Percentiles rank a stretch among this genome's conserved stretches.
phyloP scores from a whole-genome alignment of 495 filamentous ascomycete species.

The Podospora conica region DNA sequence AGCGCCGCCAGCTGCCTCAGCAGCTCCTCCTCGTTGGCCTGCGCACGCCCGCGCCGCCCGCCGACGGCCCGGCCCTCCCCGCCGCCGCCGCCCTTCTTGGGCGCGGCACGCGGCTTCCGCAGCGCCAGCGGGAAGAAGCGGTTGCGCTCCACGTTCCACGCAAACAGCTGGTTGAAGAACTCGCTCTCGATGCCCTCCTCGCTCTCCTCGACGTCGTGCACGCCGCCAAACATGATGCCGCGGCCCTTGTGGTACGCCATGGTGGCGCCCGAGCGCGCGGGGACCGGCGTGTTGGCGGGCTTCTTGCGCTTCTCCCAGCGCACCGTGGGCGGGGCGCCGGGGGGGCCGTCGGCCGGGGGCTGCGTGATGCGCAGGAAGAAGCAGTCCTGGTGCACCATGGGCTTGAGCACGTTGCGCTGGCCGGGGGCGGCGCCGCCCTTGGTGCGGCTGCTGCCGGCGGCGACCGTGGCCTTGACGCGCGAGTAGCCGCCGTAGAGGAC shows the following conservation, averaged over 20 bases:
- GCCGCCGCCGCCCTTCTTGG: slow-evolving; percentile 45
- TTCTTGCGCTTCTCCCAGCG: slow-evolving; percentile 91
- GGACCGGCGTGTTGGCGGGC: slow-evolving; percentile 82
- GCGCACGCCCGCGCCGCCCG: slow-evolving; percentile 58
- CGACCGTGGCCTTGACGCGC: slow-evolving; percentile 64
- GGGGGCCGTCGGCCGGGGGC: slow-evolving; percentile 55
- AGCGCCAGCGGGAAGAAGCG: slow-evolving; percentile 82
- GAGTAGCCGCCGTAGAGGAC: slow-evolving; percentile 92
- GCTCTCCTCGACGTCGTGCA: slow-evolving; percentile 86
- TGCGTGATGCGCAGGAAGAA: slow-evolving; percentile 84
- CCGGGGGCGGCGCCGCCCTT: slow-evolving; percentile 47
- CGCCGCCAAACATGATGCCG: slow-evolving; percentile 89
- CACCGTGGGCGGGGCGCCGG: slow-evolving; percentile 57
- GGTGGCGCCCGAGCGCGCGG: slow-evolving; percentile 76
- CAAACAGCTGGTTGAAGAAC: slow-evolving; percentile 84
- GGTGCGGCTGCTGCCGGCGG: slow-evolving; percentile 46
- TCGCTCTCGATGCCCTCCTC: slow-evolving; percentile 95
- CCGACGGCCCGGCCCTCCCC: slow-evolving; percentile 49
- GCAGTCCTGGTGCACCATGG: slow-evolving; percentile 85
- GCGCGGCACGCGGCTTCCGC: slow-evolving; percentile 58
- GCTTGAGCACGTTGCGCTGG: slow-evolving; percentile 64
- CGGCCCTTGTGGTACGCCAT: slow-evolving; percentile 91
- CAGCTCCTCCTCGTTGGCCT: slow-evolving; percentile 85
- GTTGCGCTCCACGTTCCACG: slow-evolving; percentile 92
- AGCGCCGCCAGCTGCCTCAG: slow-evolving; percentile 76